Percentiles rank a stretch among this genome's conserved stretches.
Evolutionary conservation across 257 asterid genomes (phyloP).

Genomic region (Solanum sejunctum): DNA sequence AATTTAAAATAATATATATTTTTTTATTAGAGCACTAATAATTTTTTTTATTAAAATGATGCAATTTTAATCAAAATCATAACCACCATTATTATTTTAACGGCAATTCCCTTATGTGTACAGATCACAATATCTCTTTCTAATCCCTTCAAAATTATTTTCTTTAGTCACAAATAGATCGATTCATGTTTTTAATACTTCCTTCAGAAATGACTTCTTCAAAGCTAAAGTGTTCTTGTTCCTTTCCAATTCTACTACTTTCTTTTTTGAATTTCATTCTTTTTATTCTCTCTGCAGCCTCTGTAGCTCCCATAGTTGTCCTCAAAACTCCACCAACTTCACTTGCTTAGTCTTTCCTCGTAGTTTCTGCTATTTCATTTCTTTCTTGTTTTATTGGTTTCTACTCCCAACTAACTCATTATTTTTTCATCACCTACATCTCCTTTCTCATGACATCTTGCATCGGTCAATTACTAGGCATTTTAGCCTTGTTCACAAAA

Average conservation of each 20-base stretch:
- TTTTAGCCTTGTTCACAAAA: constrained; percentile 43
- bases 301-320: constrained; percentile 49
- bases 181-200: too few relatives aligned
- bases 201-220: constrained; percentile 33
- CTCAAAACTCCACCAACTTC: constrained; percentile 66
- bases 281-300: constrained; percentile 61
- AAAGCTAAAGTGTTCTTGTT: constrained; percentile 36
- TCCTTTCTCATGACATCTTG: constrained; percentile 58
- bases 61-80: too few relatives aligned
- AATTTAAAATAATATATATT: too few relatives aligned
- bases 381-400: constrained; percentile 52
- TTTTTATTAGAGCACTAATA: too few relatives aligned
- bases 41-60: too few relatives aligned
- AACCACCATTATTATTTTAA: too few relatives aligned
- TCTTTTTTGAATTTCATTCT: constrained; percentile 54
- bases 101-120: too few relatives aligned
- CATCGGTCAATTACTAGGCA: constrained; percentile 36
- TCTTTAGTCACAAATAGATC: too few relatives aligned
- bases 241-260: constrained; percentile 49
- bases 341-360: constrained; percentile 49
- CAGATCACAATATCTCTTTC: too few relatives aligned
- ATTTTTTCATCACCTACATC: constrained; percentile 48
- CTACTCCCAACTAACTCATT: constrained; percentile 44
- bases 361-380: constrained; percentile 41
- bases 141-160: too few relatives aligned